phyloP scores from a whole-genome alignment of 495 filamentous ascomycete species.

The Tuber umbilicatum region DNA sequence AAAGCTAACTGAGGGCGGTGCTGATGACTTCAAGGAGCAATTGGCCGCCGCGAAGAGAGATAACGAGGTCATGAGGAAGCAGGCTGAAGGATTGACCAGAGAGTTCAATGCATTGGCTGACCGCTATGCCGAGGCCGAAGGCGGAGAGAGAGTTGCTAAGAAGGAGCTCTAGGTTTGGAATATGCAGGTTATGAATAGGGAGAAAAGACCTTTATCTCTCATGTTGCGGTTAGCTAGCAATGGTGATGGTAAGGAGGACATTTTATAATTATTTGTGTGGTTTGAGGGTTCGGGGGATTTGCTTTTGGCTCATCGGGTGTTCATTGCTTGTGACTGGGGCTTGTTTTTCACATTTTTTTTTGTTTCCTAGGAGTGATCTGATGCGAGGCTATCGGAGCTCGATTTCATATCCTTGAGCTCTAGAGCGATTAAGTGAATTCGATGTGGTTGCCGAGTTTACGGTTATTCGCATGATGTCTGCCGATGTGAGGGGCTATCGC shows the following conservation, averaged over 20 bases:
- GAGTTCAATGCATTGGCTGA: slow-evolving; percentile 84
- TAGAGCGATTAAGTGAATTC: background rate
- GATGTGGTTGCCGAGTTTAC: background rate
- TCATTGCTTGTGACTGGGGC: background rate
- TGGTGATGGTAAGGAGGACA: background rate
- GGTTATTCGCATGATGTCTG: background rate
- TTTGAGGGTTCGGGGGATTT: background rate
- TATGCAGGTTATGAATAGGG: background rate
- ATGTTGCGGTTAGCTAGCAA: background rate
- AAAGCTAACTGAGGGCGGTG: slow-evolving; percentile 57
- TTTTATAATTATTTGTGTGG: slow-evolving; percentile 1
- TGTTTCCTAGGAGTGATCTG: background rate
- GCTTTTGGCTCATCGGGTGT: background rate
- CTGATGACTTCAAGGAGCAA: slow-evolving; percentile 62
- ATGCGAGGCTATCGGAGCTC: background rate
- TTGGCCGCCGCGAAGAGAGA: slow-evolving; percentile 65
- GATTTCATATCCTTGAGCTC: background rate
- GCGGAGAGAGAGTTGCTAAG: slow-evolving; percentile 29
- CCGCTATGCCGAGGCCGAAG: slow-evolving; percentile 50
- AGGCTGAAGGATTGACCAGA: slow-evolving; percentile 63
- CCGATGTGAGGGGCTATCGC: background rate
- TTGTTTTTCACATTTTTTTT: background rate
- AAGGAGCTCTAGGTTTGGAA: slow-evolving; percentile 43
- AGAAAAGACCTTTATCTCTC: background rate
- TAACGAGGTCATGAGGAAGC: slow-evolving; percentile 76